phyloP scores from a whole-genome alignment of 345 rosid species.

The Syzygium jambos region DNA sequence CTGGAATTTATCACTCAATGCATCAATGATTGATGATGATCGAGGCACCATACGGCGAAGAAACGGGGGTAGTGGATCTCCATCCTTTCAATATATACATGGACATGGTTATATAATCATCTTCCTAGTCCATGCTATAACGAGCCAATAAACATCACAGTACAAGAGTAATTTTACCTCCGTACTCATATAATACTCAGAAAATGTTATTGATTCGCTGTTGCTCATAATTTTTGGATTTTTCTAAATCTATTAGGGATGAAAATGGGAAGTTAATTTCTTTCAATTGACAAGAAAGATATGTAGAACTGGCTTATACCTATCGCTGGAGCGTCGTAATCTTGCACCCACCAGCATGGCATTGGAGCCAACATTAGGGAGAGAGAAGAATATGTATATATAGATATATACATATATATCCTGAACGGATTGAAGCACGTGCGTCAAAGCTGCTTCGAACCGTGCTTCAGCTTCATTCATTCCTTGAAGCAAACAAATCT shows the following conservation, averaged over 20 bases:
- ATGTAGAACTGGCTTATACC: too few relatives aligned
- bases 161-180: too few relatives aligned
- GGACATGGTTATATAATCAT: neutral
- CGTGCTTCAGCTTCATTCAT: neutral
- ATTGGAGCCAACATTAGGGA: neutral
- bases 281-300: too few relatives aligned
- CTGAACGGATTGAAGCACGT: too few relatives aligned
- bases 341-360: neutral
- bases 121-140: neutral
- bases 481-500: neutral
- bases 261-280: too few relatives aligned
- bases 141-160: neutral
- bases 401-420: neutral
- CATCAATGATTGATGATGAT: neutral
- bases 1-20: neutral
- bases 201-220: neutral
- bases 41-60: neutral
- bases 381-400: neutral
- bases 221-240: neutral
- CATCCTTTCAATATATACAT: neutral
- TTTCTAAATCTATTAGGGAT: neutral
- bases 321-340: neutral
- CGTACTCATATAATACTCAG: neutral
- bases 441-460: neutral
- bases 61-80: neutral